Evolutionary conservation across 2,329 filamentous ascomycete species (phyloP), one percentile per base, ranked within the genome.

Genomic region (Xylariaceae sp.): DNA sequence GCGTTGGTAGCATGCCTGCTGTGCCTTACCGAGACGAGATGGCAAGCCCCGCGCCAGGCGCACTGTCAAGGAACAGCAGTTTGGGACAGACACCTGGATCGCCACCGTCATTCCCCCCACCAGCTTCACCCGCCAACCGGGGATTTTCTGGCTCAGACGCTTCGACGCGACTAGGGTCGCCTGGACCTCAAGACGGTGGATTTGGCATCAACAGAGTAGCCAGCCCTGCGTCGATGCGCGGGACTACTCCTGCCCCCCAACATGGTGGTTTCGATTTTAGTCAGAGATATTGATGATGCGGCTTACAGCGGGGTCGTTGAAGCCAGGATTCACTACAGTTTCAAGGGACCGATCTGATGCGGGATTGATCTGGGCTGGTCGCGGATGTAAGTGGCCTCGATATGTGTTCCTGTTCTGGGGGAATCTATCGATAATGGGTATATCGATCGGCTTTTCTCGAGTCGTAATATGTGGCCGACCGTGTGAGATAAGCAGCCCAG

Each of bases 111-210:
- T 54, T 47, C 3, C 35, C 37, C 13, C 38, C 36, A 3, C 32
- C 33, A 4, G 29, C n/a, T 4, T 54, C 55, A 26, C 56, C 57
- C 9, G 43, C 53, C 12, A 52, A 56, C 35, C 55, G 56, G 19
- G 57, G 50, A 41, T 60, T 56, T 39, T 55, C 61, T 12, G 41
- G 48, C 4, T 50, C n/a, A n/a, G n/a, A n/a, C n/a, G n/a, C n/a
- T n/a, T n/a, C n/a, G n/a, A n/a, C n/a, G n/a, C n/a, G n/a, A n/a
- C n/a, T n/a, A n/a, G n/a, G n/a, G n/a, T n/a, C 48, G 16, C 48
- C 48, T 9, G 34, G 45, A n/a, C 48, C 45, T 2, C 42, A 50
- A 24, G 45, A 50, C 37, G 40, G 45, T 11, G 22, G 22, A 42
- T 50, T 48, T 15, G 45, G 48, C n/a, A 50, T 50, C 42, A 32